Conservation (phyloP, 2,329 filamentous ascomycete genomes). For the Calonectria hawksworthii region DNA sequence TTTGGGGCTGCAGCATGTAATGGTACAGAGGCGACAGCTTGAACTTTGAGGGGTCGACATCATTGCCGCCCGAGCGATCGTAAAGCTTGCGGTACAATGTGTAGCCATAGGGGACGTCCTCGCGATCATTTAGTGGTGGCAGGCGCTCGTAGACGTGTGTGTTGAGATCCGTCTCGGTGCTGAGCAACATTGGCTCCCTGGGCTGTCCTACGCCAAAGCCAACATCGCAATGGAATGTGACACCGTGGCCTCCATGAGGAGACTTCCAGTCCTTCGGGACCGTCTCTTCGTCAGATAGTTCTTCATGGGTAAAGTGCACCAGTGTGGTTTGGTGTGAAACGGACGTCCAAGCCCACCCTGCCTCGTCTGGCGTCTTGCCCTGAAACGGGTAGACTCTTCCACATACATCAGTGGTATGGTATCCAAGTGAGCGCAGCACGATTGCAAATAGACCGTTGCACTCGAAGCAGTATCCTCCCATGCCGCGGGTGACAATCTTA, state of each 20-base stretch:
- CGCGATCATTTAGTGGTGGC: neutral
- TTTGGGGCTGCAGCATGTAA: conserved; percentile 2
- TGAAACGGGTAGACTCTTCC: neutral
- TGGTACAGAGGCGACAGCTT: conserved; percentile 9
- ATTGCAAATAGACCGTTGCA: conserved; percentile 15
- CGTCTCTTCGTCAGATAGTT: neutral
- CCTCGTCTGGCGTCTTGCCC: conserved; percentile 5
- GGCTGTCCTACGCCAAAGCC: conserved; percentile 10
- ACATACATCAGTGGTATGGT: neutral
- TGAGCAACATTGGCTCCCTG: conserved; percentile 5
- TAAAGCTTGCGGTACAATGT: conserved; percentile 9
- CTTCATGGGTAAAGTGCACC: conserved; percentile 1
- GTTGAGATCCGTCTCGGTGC: conserved; percentile 1
- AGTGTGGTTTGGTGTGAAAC: neutral
- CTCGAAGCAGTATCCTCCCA: conserved; percentile 21
- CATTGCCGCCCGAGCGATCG: neutral
- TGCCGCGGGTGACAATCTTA: conserved; percentile 15
- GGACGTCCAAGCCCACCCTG: neutral
- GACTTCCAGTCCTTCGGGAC: neutral
- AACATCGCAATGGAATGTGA: conserved; percentile 7
- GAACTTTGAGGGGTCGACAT: neutral
- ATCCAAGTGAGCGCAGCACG: neutral
- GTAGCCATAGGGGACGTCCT: neutral
- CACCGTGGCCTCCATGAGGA: neutral
- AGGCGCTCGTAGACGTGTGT: neutral